Conservation (phyloP, 768 basidiomycete genomes). For the Gelatoporia subvermispora region DNA sequence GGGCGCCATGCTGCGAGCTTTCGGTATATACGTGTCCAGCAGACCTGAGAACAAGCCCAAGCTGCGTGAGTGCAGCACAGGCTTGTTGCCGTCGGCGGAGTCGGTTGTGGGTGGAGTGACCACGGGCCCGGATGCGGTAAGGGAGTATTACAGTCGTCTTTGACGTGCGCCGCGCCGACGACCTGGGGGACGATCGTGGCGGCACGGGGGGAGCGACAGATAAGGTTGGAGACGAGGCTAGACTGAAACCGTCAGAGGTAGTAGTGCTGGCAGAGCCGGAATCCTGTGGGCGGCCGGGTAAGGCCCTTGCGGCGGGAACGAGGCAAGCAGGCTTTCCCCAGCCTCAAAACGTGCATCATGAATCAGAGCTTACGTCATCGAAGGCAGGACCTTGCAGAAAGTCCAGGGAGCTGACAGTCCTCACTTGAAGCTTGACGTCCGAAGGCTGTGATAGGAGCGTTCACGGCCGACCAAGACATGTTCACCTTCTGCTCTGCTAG, state of each 20-base stretch:
- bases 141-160: slow-evolving; percentile 34
- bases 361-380: too few relatives aligned
- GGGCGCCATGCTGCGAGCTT: slow-evolving; percentile 1
- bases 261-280: slow-evolving; percentile 14
- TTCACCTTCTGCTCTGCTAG: too few relatives aligned
- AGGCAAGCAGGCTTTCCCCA: slow-evolving; percentile 24
- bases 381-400: too few relatives aligned
- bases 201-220: slow-evolving; percentile 22
- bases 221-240: slow-evolving; percentile 18
- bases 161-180: slow-evolving; percentile 9
- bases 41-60: slow-evolving; percentile 22
- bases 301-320: slow-evolving; percentile 30
- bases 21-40: slow-evolving; percentile 12
- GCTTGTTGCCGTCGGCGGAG: slow-evolving; percentile 14
- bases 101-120: not conserved
- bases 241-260: slow-evolving; percentile 11
- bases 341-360: too few relatives aligned
- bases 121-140: slow-evolving; percentile 4
- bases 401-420: too few relatives aligned
- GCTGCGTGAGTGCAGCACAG: slow-evolving; percentile 23
- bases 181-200: slow-evolving; percentile 26
- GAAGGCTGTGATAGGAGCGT: too few relatives aligned
- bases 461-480: too few relatives aligned
- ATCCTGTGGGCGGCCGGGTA: slow-evolving; percentile 12
- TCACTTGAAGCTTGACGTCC: too few relatives aligned